A percentile compares a stretch with the other conserved stretches of the same genome.
These are phyloP conservation scores for Saccharomycopsis malanga DNA, from an alignment of 805 yeast species.

Conservation along the genomic window DNA sequence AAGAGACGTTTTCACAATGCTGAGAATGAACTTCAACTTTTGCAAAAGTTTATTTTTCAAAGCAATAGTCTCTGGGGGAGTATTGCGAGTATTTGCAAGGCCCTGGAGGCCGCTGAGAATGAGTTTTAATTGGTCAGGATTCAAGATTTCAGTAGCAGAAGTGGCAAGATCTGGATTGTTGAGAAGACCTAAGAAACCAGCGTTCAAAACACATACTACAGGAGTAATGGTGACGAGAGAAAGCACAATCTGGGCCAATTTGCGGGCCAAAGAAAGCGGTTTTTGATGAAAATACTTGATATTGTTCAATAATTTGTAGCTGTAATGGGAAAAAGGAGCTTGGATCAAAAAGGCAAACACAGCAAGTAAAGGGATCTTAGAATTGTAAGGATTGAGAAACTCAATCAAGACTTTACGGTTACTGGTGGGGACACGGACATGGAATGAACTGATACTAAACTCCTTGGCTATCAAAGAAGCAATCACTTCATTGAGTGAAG, in stretches of 20 bases:
- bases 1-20: slow-evolving; percentile 30
- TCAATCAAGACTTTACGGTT: slow-evolving; percentile 21
- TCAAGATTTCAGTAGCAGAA: not conserved
- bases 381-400: slow-evolving; percentile 36
- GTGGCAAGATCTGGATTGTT: slow-evolving; percentile 27
- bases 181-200: slow-evolving; percentile 46
- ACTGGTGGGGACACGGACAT: slow-evolving; percentile 24
- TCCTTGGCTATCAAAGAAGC: slow-evolving; percentile 48
- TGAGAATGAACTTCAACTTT: not conserved
- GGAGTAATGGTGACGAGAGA: slow-evolving; percentile 54
- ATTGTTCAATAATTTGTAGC: slow-evolving; percentile 40
- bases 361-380: slow-evolving; percentile 46
- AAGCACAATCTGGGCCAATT: slow-evolving; percentile 42
- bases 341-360: slow-evolving; percentile 47
- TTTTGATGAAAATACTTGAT: slow-evolving; percentile 28
- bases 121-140: not conserved
- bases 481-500: slow-evolving; percentile 49
- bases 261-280: slow-evolving; percentile 35
- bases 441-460: slow-evolving; percentile 26
- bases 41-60: not conserved
- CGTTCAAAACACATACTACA: slow-evolving; percentile 39
- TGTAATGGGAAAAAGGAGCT: slow-evolving; percentile 53
- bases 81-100: slow-evolving; percentile 13
- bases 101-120: slow-evolving; percentile 12
- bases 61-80: not conserved